A percentile compares a stretch with the other conserved stretches of the same genome.
Evolutionary conservation across 805 yeast genomes (phyloP).

Genomic region (Wickerhamiella nectarea): DNA sequence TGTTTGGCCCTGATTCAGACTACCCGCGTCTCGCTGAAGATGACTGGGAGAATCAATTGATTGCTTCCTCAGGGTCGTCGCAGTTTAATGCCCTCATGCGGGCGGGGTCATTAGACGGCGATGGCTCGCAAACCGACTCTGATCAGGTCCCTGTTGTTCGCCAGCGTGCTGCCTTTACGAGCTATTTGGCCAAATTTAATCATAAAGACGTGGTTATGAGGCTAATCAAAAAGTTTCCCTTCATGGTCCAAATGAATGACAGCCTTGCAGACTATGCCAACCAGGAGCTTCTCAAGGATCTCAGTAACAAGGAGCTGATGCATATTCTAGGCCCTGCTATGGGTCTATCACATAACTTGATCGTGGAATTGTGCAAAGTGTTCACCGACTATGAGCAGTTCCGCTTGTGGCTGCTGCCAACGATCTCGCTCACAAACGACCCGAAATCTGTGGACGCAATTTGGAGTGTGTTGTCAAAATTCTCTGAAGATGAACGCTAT

Average conservation of each 20-base stretch:
- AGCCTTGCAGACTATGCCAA: not conserved
- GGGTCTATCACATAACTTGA: not conserved
- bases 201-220: not conserved
- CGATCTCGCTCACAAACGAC: not conserved
- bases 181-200: not conserved
- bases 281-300: not conserved
- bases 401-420: slow-evolving; percentile 5
- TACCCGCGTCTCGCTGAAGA: not conserved
- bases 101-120: not conserved
- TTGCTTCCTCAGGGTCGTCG: not conserved
- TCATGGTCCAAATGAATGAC: slow-evolving; percentile 1
- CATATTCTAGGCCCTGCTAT: slow-evolving; percentile 1
- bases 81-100: slow-evolving; percentile 2
- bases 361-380: not conserved
- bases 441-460: not conserved
- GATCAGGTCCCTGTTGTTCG: not conserved
- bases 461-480: not conserved
- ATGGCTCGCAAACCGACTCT: not conserved
- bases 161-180: slow-evolving; percentile 1
- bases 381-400: not conserved
- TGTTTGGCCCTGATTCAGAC: not conserved
- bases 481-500: slow-evolving; percentile 5
- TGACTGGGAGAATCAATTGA: slow-evolving; percentile 1
- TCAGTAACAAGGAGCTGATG: not conserved
- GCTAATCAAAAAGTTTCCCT: slow-evolving; percentile 1